Base-by-base conservation (phyloP, 2,329 filamentous ascomycete genomes). In the Ophiocordyceps camponoti-floridani region DNA sequence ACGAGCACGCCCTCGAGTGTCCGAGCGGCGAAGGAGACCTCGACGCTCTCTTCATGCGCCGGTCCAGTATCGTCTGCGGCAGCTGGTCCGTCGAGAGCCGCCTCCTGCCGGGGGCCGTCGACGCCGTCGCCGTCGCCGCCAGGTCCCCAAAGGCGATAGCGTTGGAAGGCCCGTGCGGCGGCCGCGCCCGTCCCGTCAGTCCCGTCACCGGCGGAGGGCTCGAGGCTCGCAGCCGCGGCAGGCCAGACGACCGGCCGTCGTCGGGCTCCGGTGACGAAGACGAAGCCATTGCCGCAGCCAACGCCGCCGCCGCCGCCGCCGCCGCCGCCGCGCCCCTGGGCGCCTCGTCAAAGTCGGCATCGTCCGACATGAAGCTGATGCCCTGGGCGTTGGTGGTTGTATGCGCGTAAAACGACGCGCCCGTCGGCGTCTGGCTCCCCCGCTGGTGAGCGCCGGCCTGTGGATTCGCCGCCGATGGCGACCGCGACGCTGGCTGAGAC, bases 401-500 rank as follows among this genome's bases (percentile, higher is more conserved):
- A 9, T 62, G 48, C 10, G 58, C 54, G 45, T 62, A 57, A 31
- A 54, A 55, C 0, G 61, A 49, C 2, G 62, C 51, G 12, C 62
- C 63, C 42, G 61, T 61, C 19, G 64, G 52, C 38, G 63, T 50
- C 51, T 63, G 61, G 44, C 52, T 53, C 11, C 53, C 54, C 18
- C 54, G 49, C 16, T 48, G 49, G 45, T 58, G 58, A 3, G 51
- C 51, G 4, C 51, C 52, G 11, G 51, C 44, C 1, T 50, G 44
- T 14, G 53, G 45, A 38, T 55, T 47, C 46, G 54, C 47, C 52
- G 64, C 30, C 52, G 59, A 49, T 42, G 58, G 52, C 50, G 64
- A 61, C 28, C 73, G 65, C 31, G 73, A 70, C 3, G 76, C 75
- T 23, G 77, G 77, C 54, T 80, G 77, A n/a, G 77, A 80, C 54